These are phyloP conservation scores for Stipa capillata DNA, from an alignment of 176 grass and related monocot species.

Conservation along the genomic window DNA sequence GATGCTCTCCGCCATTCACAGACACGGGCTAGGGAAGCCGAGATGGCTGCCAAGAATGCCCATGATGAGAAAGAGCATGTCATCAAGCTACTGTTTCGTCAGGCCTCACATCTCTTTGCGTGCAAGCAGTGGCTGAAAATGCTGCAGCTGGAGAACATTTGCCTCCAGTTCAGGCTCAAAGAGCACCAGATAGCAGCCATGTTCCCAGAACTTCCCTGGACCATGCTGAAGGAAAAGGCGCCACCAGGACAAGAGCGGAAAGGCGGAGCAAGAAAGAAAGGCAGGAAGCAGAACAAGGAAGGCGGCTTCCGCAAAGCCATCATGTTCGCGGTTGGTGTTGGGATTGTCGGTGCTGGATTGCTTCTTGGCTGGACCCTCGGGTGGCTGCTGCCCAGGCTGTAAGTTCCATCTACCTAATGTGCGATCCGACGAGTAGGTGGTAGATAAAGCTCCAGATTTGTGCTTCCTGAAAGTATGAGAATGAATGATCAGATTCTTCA, in stretches of 20 bases:
- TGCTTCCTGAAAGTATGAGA: neutral
- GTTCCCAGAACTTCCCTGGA: slow-evolving; percentile 59
- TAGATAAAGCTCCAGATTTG: neutral
- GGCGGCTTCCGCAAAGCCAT: slow-evolving; percentile 29
- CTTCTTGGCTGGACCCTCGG: slow-evolving; percentile 89
- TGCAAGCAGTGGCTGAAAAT: slow-evolving; percentile 91
- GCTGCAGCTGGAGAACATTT: slow-evolving; percentile 82
- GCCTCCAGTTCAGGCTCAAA: slow-evolving; percentile 69
- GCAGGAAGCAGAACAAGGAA: slow-evolving; percentile 29
- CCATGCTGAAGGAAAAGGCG: slow-evolving; percentile 26
- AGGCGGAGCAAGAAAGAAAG: slow-evolving; percentile 28
- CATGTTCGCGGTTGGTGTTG: slow-evolving; percentile 66
- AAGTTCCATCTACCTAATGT: neutral
- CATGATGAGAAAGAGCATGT: slow-evolving; percentile 80
- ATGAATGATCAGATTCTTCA: slow-evolving; percentile 3
- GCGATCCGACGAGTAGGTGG: neutral
- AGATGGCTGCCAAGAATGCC: slow-evolving; percentile 75
- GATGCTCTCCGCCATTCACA: slow-evolving; percentile 89
- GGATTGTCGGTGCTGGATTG: slow-evolving; percentile 65
- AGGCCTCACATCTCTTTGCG: slow-evolving; percentile 78
- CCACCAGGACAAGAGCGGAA: slow-evolving; percentile 12
- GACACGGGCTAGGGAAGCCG: slow-evolving; percentile 81
- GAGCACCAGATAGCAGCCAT: slow-evolving; percentile 56
- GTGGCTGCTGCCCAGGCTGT: slow-evolving; percentile 54
- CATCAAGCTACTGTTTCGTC: slow-evolving; percentile 72